Conservation (phyloP, 148 eudicot species). For the Polygonum aviculare region DNA sequence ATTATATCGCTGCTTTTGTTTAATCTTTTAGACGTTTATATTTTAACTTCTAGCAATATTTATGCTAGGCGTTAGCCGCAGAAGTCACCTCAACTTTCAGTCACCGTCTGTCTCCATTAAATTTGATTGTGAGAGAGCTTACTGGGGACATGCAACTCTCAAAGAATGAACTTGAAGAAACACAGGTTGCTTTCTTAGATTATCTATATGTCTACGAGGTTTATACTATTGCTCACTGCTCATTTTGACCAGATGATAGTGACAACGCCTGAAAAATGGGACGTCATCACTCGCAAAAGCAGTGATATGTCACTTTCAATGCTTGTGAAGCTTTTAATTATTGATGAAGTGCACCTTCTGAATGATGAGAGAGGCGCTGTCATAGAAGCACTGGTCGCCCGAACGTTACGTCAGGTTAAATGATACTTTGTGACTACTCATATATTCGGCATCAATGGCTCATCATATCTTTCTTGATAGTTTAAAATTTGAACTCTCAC, state of each 20-base stretch:
- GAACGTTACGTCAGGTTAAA: slow-evolving; percentile 98
- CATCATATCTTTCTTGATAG: not conserved
- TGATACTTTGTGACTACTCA: slow-evolving; percentile 17
- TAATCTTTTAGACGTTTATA: not conserved
- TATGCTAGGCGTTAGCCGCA: slow-evolving; percentile 83
- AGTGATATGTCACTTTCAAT: slow-evolving; percentile 95
- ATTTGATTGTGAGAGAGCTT: slow-evolving; percentile 87
- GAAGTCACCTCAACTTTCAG: slow-evolving; percentile 92
- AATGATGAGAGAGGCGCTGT: slow-evolving; percentile 99
- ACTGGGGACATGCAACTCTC: slow-evolving; percentile 99
- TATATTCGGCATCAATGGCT: not conserved
- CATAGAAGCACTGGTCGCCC: slow-evolving; percentile 97
- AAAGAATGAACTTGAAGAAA: slow-evolving; percentile 81
- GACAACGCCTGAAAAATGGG: slow-evolving; percentile 99
- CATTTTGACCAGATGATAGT: slow-evolving; percentile 70
- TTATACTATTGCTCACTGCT: not conserved
- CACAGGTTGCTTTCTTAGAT: slow-evolving; percentile 48
- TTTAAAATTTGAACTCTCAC: not conserved
- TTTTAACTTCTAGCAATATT: slow-evolving; percentile 4
- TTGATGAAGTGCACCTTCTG: slow-evolving; percentile 96
- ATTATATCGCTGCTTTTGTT: not conserved
- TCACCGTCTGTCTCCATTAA: slow-evolving; percentile 76
- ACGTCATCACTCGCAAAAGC: slow-evolving; percentile 98
- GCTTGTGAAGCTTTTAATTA: slow-evolving; percentile 93
- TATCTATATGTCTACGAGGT: not conserved